These are phyloP conservation scores for Xylogone sp. DNA, from an alignment of 2,329 filamentous ascomycete species.

Conservation along the genomic window DNA sequence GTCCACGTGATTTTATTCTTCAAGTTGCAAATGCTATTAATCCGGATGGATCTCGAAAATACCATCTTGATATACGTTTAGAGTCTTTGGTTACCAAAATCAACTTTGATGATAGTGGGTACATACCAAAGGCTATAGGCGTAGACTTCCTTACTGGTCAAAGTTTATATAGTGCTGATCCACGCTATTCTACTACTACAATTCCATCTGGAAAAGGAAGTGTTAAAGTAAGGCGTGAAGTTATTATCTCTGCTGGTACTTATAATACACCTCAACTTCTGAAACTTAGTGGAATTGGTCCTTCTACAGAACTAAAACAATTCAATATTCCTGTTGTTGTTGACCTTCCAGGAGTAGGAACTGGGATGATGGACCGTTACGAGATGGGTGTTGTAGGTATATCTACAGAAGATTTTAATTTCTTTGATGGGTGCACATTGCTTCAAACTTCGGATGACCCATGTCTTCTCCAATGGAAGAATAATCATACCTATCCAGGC, in stretches of 20 bases:
- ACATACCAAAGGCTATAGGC: constrained; percentile 33
- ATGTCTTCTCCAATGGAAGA: constrained; percentile 23
- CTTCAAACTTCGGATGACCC: constrained; percentile 32
- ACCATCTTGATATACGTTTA: constrained; percentile 15
- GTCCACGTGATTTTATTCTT: constrained; percentile 21
- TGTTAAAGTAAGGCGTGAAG: constrained; percentile 35
- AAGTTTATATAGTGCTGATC: constrained; percentile 38
- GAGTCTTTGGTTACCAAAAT: constrained; percentile 35
- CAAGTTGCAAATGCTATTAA: constrained; percentile 14
- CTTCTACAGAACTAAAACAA: constrained; percentile 32
- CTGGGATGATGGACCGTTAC: constrained; percentile 56
- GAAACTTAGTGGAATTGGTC: constrained; percentile 42
- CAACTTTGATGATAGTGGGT: constrained; percentile 29
- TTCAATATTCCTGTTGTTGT: constrained; percentile 47
- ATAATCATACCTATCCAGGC: constrained; percentile 15
- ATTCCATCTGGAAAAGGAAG: constrained; percentile 20
- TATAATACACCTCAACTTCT: constrained; percentile 44
- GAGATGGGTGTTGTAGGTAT: constrained; percentile 43
- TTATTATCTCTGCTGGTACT: constrained; percentile 44
- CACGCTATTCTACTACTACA: constrained; percentile 30
- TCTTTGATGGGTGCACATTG: constrained; percentile 31
- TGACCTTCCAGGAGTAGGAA: constrained; percentile 60
- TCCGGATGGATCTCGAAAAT: constrained; percentile 12
- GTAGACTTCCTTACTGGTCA: constrained; percentile 39
- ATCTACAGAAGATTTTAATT: constrained; percentile 32